These are phyloP conservation scores for Dryas drummondii DNA, from an alignment of 306 rosid genomes.

Conservation along the genomic window DNA sequence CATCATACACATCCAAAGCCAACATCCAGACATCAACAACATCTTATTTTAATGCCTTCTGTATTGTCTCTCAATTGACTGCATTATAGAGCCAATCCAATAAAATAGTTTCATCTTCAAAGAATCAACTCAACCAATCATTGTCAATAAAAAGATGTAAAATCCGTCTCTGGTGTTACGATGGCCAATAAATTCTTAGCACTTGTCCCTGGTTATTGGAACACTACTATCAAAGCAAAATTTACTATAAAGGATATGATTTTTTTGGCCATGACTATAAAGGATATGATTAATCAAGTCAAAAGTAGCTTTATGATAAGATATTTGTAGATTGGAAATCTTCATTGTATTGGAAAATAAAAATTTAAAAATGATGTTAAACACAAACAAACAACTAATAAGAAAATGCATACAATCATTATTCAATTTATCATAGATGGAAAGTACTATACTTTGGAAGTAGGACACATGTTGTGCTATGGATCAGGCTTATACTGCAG, in stretches of 20 bases:
- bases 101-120: background rate
- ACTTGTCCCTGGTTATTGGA: background rate
- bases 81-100: conserved; percentile 1
- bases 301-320: background rate
- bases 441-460: background rate
- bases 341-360: background rate
- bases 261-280: background rate
- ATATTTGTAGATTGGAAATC: background rate
- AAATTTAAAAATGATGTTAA: background rate
- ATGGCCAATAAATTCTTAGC: background rate
- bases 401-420: background rate
- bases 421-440: background rate
- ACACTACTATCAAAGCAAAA: background rate
- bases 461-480: background rate
- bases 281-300: background rate
- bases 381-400: background rate
- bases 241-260: background rate
- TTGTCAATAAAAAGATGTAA: background rate
- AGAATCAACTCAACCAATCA: conserved; percentile 3
- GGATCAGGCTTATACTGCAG: background rate
- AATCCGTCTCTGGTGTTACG: background rate
- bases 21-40: conserved; percentile 1
- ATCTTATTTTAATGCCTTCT: conserved; percentile 8
- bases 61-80: background rate
- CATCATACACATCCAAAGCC: background rate